Evolutionary conservation across 768 basidiomycete species (phyloP).

Genomic region (Calocera viscosa): DNA sequence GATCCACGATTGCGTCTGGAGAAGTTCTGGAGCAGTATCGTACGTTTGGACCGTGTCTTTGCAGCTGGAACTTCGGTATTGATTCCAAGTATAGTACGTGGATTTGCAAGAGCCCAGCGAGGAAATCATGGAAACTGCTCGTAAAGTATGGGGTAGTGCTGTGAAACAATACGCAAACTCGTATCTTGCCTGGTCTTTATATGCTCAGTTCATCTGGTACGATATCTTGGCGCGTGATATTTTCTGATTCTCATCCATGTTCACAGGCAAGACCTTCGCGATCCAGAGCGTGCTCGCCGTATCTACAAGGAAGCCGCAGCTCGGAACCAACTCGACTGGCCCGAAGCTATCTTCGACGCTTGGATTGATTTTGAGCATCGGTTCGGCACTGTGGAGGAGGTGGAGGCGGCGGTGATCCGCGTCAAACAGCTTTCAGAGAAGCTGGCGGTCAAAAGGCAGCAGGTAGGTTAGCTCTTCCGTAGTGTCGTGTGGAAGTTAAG

Average conservation of each 20-base stretch:
- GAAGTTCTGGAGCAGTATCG: conserved; percentile 64
- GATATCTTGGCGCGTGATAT: conserved; percentile 23
- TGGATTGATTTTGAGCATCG: conserved; percentile 81
- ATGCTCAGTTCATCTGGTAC: conserved; percentile 62
- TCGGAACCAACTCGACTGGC: conserved; percentile 75
- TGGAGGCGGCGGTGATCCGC: conserved; percentile 33
- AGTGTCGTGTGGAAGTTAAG: neutral
- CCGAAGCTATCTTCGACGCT: conserved; percentile 85
- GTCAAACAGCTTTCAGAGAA: neutral
- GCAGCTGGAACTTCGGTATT: neutral
- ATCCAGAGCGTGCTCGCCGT: conserved; percentile 47
- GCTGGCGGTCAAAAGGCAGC: neutral
- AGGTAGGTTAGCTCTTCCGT: conserved; percentile 6
- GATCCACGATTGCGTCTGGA: conserved; percentile 72
- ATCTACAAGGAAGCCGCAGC: conserved; percentile 53
- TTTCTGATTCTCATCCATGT: conserved; percentile 10
- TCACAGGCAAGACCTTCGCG: conserved; percentile 34
- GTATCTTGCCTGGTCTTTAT: conserved; percentile 63
- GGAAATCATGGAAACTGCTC: conserved; percentile 16
- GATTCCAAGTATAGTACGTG: neutral
- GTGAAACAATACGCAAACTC: conserved; percentile 55
- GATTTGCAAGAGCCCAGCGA: conserved; percentile 4
- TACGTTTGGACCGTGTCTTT: too few species aligned
- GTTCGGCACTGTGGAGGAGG: conserved; percentile 56
- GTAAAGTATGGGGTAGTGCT: conserved; percentile 49